Conservation (phyloP, 352 stramenopile species). For the Phytophthora pini region DNA sequence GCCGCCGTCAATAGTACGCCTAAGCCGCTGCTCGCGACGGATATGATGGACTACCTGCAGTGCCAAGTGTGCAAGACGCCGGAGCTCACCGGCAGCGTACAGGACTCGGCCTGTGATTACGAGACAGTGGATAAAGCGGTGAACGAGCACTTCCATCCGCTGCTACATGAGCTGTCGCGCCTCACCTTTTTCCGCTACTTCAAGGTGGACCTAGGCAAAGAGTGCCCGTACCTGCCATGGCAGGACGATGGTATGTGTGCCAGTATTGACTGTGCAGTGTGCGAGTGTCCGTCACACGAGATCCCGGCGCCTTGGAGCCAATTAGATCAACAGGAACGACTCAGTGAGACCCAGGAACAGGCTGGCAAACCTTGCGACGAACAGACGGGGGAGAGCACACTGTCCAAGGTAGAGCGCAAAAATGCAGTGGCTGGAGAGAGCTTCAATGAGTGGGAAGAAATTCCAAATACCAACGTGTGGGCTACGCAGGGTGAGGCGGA, state of each 20-base stretch:
- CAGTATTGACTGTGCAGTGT: conserved; percentile 90
- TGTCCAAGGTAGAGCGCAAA: conserved; percentile 79
- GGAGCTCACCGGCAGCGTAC: conserved; percentile 80
- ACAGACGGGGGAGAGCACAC: conserved; percentile 70
- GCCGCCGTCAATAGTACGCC: conserved; percentile 2
- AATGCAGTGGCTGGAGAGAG: conserved; percentile 71
- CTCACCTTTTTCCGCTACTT: conserved; percentile 95
- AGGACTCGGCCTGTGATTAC: conserved; percentile 87
- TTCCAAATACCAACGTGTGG: conserved; percentile 63
- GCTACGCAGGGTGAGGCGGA: conserved; percentile 61
- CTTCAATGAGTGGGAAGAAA: conserved; percentile 74
- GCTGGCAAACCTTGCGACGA: conserved; percentile 65
- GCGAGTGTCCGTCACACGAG: conserved; percentile 88
- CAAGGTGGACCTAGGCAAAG: conserved; percentile 90
- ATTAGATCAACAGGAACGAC: conserved; percentile 53
- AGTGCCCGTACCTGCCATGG: conserved; percentile 88
- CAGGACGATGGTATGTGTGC: conserved; percentile 92
- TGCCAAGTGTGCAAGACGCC: conserved; percentile 85
- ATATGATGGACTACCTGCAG: conserved; percentile 82
- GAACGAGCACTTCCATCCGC: conserved; percentile 81
- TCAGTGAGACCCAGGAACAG: conserved; percentile 14
- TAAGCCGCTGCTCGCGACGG: conserved; percentile 48
- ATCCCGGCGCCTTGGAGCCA: conserved; percentile 85
- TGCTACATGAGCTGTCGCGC: conserved; percentile 77
- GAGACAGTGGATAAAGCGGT: conserved; percentile 87